Evolutionary conservation across 148 eudicot genomes (phyloP).

Genomic region (Rhododendron simsii): DNA sequence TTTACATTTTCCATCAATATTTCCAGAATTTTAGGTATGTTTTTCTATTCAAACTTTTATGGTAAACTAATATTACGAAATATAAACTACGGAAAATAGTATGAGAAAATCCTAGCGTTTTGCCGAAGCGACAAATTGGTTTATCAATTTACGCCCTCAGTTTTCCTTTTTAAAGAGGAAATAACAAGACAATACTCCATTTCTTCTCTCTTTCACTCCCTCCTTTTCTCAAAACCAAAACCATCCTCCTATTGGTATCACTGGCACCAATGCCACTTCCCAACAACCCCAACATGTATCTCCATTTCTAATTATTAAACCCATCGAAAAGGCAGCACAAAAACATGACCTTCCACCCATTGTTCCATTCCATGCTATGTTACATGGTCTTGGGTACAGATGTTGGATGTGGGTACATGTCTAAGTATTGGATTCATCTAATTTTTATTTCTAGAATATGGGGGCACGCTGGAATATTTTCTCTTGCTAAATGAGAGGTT

Average conservation of each 20-base stretch:
- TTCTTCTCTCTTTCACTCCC: not conserved
- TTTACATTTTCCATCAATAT: not conserved
- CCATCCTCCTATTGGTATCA: not conserved
- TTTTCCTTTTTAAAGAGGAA: not conserved
- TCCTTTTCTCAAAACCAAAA: not conserved
- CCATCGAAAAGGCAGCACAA: not conserved
- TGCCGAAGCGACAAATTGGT: not conserved
- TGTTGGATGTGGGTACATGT: not conserved
- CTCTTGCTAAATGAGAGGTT: not conserved
- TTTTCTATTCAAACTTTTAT: not conserved
- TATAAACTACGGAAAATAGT: not conserved
- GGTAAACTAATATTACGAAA: not conserved
- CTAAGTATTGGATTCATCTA: not conserved
- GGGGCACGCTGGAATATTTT: not conserved
- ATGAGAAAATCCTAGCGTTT: not conserved
- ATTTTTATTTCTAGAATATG: not conserved
- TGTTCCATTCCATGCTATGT: not conserved
- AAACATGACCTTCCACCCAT: not conserved
- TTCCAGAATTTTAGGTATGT: not conserved
- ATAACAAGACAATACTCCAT: not conserved
- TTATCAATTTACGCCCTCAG: not conserved
- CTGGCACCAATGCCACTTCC: not conserved
- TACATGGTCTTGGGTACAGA: not conserved
- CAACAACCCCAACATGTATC: not conserved
- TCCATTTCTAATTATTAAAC: not conserved